Conservation (phyloP, 148 eudicot genomes). For the Fagopyrum esculentum region DNA sequence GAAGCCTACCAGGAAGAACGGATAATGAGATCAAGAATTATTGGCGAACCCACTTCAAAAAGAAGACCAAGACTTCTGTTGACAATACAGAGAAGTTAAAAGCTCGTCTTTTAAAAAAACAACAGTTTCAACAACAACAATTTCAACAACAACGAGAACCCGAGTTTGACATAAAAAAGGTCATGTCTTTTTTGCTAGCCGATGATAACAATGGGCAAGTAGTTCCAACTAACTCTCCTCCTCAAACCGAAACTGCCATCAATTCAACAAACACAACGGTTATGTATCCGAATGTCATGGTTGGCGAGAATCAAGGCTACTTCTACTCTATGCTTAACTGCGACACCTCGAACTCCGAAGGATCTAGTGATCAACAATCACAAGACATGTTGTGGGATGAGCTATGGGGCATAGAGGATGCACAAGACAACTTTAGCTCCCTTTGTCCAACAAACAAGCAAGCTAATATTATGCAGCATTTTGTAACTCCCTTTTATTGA, state of each 20-base stretch:
- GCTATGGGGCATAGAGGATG: constrained; percentile 12
- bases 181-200: background rate
- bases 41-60: constrained; percentile 87
- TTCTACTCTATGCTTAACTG: background rate
- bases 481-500: constrained; percentile 2
- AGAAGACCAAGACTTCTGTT: constrained; percentile 28
- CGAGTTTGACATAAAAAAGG: constrained; percentile 34
- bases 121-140: constrained; percentile 36
- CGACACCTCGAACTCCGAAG: constrained; percentile 4
- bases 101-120: constrained; percentile 33
- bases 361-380: background rate
- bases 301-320: background rate
- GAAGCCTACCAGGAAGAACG: constrained; percentile 73
- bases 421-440: background rate
- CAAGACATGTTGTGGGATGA: background rate
- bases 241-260: background rate
- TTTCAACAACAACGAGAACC: background rate
- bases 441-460: background rate
- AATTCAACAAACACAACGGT: background rate
- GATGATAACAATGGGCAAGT: background rate
- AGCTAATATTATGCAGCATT: background rate
- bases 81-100: constrained; percentile 26
- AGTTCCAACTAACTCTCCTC: background rate
- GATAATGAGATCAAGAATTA: constrained; percentile 81
- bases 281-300: constrained; percentile 3